Conservation (phyloP, 495 filamentous ascomycete species). For the Xylaria telfairii region DNA sequence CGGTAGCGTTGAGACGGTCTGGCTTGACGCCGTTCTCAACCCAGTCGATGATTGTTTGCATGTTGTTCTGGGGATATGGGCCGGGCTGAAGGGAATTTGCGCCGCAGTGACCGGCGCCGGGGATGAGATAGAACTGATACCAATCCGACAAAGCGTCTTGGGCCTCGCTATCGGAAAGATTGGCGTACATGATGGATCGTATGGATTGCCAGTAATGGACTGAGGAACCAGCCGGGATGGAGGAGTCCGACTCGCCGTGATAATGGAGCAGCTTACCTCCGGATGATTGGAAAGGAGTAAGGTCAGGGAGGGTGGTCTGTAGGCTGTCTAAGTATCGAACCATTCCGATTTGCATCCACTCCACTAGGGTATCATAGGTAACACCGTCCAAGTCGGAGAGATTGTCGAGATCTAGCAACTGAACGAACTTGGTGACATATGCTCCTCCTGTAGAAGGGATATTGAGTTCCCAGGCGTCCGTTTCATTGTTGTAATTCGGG, state of each 20-base stretch:
- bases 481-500: no score
- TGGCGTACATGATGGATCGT: conserved; percentile 53
- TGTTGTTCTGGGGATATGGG: conserved; percentile 50
- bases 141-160: conserved; percentile 50
- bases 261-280: conserved; percentile 60
- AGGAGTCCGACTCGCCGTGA: conserved; percentile 33
- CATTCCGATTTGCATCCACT: conserved; percentile 26
- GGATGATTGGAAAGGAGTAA: conserved; percentile 46
- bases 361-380: no score
- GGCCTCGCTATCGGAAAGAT: conserved; percentile 38
- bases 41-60: conserved; percentile 55
- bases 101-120: conserved; percentile 58
- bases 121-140: conserved; percentile 58
- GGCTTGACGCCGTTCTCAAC: conserved; percentile 54
- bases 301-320: conserved; percentile 55
- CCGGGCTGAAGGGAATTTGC: conserved; percentile 48
- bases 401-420: no score
- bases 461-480: no score
- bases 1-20: conserved; percentile 40
- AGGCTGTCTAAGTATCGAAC: conserved; percentile 47
- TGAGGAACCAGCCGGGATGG: no score
- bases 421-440: no score
- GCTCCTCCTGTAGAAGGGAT: no score
- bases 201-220: no score
- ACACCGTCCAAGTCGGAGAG: no score